Evolutionary conservation across 768 basidiomycete species (phyloP).

Genomic region (Tricholomella constricta): DNA sequence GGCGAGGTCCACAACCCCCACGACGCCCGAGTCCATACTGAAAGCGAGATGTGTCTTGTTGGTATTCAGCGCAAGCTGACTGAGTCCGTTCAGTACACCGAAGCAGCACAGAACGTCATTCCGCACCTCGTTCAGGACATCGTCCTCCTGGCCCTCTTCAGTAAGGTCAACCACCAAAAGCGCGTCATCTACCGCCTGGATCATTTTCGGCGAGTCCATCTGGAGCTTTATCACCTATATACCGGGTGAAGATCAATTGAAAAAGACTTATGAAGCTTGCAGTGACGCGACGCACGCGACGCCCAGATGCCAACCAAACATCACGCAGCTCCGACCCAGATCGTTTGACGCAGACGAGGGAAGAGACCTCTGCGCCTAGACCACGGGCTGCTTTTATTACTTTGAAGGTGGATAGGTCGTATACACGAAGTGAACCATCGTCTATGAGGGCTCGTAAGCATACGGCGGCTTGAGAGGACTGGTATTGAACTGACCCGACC

Average conservation of each 20-base stretch:
- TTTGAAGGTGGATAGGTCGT: slow-evolving; percentile 58
- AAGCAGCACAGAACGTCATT: not conserved
- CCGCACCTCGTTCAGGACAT: slow-evolving; percentile 71
- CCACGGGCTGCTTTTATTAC: slow-evolving; percentile 65
- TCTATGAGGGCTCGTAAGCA: slow-evolving; percentile 35
- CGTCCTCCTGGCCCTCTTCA: slow-evolving; percentile 43
- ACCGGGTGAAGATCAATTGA: not conserved
- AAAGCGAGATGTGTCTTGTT: slow-evolving; percentile 64
- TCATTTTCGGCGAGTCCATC: slow-evolving; percentile 51
- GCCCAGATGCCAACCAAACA: slow-evolving; percentile 70
- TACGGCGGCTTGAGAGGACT: not conserved
- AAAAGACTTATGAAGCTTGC: not conserved
- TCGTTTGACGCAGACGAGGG: slow-evolving; percentile 49
- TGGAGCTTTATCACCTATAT: slow-evolving; percentile 46
- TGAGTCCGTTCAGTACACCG: slow-evolving; percentile 34
- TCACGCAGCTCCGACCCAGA: slow-evolving; percentile 43
- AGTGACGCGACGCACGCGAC: slow-evolving; percentile 42
- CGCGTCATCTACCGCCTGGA: slow-evolving; percentile 56
- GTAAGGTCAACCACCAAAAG: slow-evolving; percentile 45
- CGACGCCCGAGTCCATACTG: slow-evolving; percentile 66
- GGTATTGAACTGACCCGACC: slow-evolving; percentile 52
- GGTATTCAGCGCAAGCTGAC: slow-evolving; percentile 63
- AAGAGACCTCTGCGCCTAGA: slow-evolving; percentile 61
- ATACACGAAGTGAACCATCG: slow-evolving; percentile 72
- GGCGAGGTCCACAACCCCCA: slow-evolving; percentile 65